Conservation (phyloP, 2,329 filamentous ascomycete species). For the Ilyonectria robusta region DNA sequence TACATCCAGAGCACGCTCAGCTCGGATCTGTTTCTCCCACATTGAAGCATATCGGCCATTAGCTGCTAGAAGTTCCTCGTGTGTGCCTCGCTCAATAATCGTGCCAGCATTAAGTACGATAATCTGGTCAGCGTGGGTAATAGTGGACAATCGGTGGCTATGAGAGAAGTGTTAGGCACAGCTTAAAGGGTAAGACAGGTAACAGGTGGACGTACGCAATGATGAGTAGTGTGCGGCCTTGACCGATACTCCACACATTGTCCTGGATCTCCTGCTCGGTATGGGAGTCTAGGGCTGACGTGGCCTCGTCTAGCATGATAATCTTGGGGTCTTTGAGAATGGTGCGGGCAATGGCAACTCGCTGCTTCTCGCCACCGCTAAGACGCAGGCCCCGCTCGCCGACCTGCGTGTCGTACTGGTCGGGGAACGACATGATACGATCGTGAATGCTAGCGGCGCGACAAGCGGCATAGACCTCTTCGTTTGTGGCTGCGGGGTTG, state of each 20-base stretch:
- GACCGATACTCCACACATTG: slow-evolving; percentile 84
- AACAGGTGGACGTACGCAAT: slow-evolving; percentile 78
- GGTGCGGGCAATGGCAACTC: slow-evolving; percentile 92
- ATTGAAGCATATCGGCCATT: slow-evolving; percentile 85
- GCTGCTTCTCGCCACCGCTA: slow-evolving; percentile 93
- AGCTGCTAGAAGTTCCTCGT: slow-evolving; percentile 79
- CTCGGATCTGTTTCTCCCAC: slow-evolving; percentile 91
- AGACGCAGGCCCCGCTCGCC: slow-evolving; percentile 90
- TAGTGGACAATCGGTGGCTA: slow-evolving; percentile 85
- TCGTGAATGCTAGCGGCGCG: slow-evolving; percentile 92
- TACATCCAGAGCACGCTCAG: slow-evolving; percentile 72
- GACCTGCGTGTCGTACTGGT: slow-evolving; percentile 90
- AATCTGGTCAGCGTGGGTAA: slow-evolving; percentile 89
- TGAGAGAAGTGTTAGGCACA: slow-evolving; percentile 38
- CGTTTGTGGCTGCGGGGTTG: slow-evolving; percentile 83
- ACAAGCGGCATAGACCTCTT: slow-evolving; percentile 87
- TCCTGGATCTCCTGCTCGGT: slow-evolving; percentile 95
- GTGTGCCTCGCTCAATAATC: slow-evolving; percentile 83
- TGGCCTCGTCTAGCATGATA: slow-evolving; percentile 94
- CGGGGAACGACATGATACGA: slow-evolving; percentile 89
- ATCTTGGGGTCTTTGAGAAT: slow-evolving; percentile 93
- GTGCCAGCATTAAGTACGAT: slow-evolving; percentile 83
- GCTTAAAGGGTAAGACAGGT: not conserved
- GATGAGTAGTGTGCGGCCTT: slow-evolving; percentile 92
- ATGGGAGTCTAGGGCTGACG: slow-evolving; percentile 90